Base-by-base conservation (phyloP, 2,329 filamentous ascomycete genomes). In the Microdochium paspali region DNA sequence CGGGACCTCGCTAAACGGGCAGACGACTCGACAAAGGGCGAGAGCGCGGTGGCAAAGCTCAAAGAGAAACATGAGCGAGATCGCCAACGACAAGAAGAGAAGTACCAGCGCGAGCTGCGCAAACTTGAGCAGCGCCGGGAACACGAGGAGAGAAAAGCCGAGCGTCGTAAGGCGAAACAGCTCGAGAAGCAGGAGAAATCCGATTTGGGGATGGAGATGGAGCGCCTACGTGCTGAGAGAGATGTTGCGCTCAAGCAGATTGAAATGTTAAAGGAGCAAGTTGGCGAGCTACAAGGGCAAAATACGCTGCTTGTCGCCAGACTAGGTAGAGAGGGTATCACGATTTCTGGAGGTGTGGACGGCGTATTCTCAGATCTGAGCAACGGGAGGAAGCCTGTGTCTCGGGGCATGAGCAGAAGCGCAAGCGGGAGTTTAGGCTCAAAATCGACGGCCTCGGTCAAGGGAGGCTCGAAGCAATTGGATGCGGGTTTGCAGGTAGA, bases 111-210 rank as follows among this genome's bases (percentile, higher is more conserved):
- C 12, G 83, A 88, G 57, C 67, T 85, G 43, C 68, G 68, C 51
- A 84, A 82, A 62, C 66, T 86, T 2, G 79, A 87, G 52, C 74
- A 80, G 53, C 80, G 80, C 65, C 77, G 79, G 44, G 69, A 72
- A 49, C 75, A 73, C 49, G 85, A 89, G 57, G 71, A 79, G 50
- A 71, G 69, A 54, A 85, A 83, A 62, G 74, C 74, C 1, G 73
- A 75, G 49, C 72, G 74, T 44, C 64, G 71, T 24, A 66, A 65
- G 43, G 66, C 65, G 24, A 82, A 81, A 62, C 64, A 66, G 20
- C 57, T 59, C 1, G 79, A 82, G 60, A 70, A 72, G 31, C 76
- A 80, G 54, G 75, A 78, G 50, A 73, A 67, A 58, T 60, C 62
- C 13, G 72, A 70, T 47, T 46, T 80, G 39, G 58, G 66, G 24